phyloP scores from a whole-genome alignment of 2,329 filamentous ascomycete genomes.

The Penicillium freii region DNA sequence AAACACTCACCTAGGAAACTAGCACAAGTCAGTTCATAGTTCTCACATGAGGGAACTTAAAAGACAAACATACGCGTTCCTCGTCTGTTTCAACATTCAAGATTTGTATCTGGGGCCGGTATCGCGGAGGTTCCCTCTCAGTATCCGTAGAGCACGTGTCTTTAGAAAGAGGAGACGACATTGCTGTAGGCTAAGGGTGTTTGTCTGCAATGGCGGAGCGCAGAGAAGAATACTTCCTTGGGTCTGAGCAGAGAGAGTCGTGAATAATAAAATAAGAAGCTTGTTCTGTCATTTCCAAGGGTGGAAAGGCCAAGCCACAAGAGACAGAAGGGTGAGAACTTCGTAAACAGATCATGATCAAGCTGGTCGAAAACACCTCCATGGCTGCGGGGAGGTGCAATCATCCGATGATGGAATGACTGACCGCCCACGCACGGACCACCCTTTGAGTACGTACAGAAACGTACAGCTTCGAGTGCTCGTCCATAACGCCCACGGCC shows the following conservation, averaged over 20 bases:
- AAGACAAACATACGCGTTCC: conserved; percentile 33
- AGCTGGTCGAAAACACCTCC: conserved; percentile 6
- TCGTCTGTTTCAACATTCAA: conserved; percentile 35
- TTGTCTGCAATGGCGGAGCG: conserved; percentile 1
- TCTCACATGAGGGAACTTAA: conserved; percentile 11
- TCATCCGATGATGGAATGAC: conserved; percentile 16
- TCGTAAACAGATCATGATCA: conserved; percentile 18
- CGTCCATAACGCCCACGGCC: too few relatives aligned
- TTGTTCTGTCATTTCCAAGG: conserved; percentile 21
- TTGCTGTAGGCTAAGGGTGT: conserved; percentile 18
- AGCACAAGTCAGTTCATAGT: conserved; percentile 13
- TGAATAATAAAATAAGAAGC: background rate
- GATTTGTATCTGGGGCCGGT: conserved; percentile 27
- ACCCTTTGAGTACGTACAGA: background rate
- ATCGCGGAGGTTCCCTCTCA: background rate
- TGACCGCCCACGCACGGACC: conserved; percentile 7
- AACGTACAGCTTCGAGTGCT: background rate
- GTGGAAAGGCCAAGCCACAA: background rate
- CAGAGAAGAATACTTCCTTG: conserved; percentile 1
- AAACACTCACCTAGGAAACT: conserved; percentile 29
- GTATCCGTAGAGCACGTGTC: background rate
- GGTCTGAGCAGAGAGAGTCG: conserved; percentile 4
- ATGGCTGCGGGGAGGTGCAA: conserved; percentile 18
- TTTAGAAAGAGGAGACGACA: conserved; percentile 21
- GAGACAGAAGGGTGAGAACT: background rate